Evolutionary conservation across 1,284 basidiomycete species (phyloP).

Genomic region (Ganoderma lingzhi): DNA sequence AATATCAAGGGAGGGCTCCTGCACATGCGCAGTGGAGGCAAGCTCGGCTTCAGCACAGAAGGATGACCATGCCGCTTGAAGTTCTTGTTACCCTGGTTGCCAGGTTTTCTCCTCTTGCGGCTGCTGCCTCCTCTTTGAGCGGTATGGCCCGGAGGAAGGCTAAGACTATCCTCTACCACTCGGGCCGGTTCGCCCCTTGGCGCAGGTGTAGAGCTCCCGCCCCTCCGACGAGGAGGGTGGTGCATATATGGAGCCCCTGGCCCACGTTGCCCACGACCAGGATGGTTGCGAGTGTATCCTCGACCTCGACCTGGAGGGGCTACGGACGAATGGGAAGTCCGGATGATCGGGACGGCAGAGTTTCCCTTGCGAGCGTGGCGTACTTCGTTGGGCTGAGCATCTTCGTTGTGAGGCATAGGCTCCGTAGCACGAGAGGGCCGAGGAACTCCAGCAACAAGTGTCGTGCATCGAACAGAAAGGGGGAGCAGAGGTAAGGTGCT

Average conservation of each 20-base stretch:
- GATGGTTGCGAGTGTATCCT: slow-evolving; percentile 4
- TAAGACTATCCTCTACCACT: too few species aligned
- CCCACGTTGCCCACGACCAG: background rate
- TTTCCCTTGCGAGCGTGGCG: slow-evolving; percentile 47
- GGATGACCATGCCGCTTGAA: background rate
- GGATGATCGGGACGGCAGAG: slow-evolving; percentile 43
- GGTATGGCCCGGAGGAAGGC: background rate
- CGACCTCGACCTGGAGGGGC: slow-evolving; percentile 13
- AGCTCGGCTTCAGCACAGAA: background rate
- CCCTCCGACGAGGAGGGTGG: background rate
- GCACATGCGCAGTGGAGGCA: background rate
- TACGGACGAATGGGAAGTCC: slow-evolving; percentile 21
- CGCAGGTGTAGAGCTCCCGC: background rate
- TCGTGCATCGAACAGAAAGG: slow-evolving; percentile 6
- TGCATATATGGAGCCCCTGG: background rate
- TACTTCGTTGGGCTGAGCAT: slow-evolving; percentile 53
- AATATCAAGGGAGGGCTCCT: background rate
- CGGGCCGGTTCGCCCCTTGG: background rate
- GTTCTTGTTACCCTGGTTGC: background rate
- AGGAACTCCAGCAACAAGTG: background rate
- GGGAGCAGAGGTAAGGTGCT: background rate
- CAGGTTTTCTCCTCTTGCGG: background rate
- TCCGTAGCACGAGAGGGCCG: background rate
- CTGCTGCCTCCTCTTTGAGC: background rate
- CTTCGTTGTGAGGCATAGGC: slow-evolving; percentile 43